These are phyloP conservation scores for Hysterangium stoloniferum DNA, from an alignment of 768 basidiomycete genomes.

Conservation along the genomic window DNA sequence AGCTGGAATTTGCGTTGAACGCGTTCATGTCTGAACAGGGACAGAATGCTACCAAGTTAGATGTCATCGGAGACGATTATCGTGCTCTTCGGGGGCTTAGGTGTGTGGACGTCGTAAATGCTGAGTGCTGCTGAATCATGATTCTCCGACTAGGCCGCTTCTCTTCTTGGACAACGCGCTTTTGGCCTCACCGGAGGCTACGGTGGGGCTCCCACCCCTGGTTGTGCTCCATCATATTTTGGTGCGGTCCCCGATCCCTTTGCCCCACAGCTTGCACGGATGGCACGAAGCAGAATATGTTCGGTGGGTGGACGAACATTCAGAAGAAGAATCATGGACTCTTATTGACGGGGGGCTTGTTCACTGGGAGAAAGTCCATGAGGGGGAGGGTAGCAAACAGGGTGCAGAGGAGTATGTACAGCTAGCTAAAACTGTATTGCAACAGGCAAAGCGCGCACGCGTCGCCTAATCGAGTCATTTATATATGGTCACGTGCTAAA, in stretches of 20 bases:
- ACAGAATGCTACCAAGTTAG: conserved; percentile 56
- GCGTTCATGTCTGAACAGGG: conserved; percentile 60
- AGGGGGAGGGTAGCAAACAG: conserved; percentile 32
- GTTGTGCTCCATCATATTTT: conserved; percentile 89
- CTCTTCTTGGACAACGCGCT: conserved; percentile 79
- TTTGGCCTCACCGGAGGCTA: conserved; percentile 58
- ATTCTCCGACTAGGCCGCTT: conserved; percentile 49
- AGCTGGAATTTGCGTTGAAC: conserved; percentile 87
- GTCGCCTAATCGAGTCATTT: conserved; percentile 1
- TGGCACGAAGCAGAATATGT: conserved; percentile 98
- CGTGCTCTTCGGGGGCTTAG: conserved; percentile 77
- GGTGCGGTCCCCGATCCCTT: conserved; percentile 75
- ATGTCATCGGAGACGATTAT: conserved; percentile 82
- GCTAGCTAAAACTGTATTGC: conserved; percentile 61
- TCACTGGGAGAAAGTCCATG: conserved; percentile 71
- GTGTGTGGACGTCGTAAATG: conserved; percentile 32
- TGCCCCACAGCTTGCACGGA: conserved; percentile 84
- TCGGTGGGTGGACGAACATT: conserved; percentile 90
- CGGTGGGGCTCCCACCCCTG: conserved; percentile 73
- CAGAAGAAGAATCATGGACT: conserved; percentile 68
- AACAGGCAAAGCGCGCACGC: conserved; percentile 23
- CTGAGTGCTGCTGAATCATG: neutral
- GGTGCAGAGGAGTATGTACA: conserved; percentile 53
- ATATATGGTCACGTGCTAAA: neutral
- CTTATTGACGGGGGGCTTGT: conserved; percentile 72